Evolutionary conservation across 2,329 filamentous ascomycete species (phyloP), one percentile per base, ranked within the genome.

Genomic region (Fusarium camptoceras): DNA sequence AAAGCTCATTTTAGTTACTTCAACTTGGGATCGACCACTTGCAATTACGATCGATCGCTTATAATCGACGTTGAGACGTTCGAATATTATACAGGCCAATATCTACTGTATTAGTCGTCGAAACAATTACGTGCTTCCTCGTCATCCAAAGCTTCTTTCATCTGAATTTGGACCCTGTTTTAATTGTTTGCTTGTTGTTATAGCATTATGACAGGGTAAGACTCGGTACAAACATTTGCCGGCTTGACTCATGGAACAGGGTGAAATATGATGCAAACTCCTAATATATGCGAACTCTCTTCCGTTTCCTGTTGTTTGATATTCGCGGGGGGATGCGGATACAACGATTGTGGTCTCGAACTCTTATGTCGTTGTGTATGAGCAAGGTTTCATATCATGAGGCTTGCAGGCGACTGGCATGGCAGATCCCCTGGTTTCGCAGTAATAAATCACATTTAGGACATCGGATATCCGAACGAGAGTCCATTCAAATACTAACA

Each of bases 371-470:
- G 18, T 27, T 22, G 25, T 53, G 48, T 66, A 49, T 28, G 62
- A 53, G 22, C 43, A 39, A 30, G 48, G 48, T 61, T 55, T 66
- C 58, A 48, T 25, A 24, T 37, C 22, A 20, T 37, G 20, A 41
- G 34, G 49, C 49, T 53, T 39, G 30, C 34, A 20, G 24, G 22
- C 34, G 49, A 51, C n/a, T 20, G 24, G 24, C 31, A 27, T 20
- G 9, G 24, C 9, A 41, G 20, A 27, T 28, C 24, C 31, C 49
- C 24, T 28, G 30, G 18, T 42, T 94, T 20, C 89, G 86, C 89
- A n/a, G 31, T 11, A n/a, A 20, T 16, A 25, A 20, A 18, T 28
- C 22, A 15, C 14, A 27, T 51, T 25, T 25, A 53, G 49, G n/a
- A 27, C 10, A 53, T 53, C 34, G 24, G 24, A 42, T 42, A 41